These are phyloP conservation scores for Acorus gramineus DNA, from an alignment of 106 monocot species.

Conservation along the genomic window DNA sequence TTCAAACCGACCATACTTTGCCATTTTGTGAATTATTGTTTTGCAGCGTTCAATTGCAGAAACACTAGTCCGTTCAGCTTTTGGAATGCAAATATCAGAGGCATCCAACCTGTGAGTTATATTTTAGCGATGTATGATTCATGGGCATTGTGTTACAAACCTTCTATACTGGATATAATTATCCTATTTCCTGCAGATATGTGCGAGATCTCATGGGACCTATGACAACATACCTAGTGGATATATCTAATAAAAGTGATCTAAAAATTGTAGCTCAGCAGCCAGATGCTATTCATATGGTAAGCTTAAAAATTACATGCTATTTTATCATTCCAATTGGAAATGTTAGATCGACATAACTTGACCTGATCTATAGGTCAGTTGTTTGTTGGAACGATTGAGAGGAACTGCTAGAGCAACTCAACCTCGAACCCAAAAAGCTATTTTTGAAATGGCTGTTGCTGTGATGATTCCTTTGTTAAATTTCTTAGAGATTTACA, in stretches of 20 bases:
- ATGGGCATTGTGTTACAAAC: no score
- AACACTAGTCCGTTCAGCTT: slow-evolving; percentile 73
- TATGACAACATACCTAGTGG: slow-evolving; percentile 54
- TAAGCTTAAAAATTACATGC: slow-evolving; percentile 8
- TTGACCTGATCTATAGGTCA: slow-evolving; percentile 36
- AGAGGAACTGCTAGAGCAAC: slow-evolving; percentile 92
- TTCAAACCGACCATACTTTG: no score
- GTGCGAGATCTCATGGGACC: slow-evolving; percentile 78
- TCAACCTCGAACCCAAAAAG: slow-evolving; percentile 76
- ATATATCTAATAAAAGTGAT: slow-evolving; percentile 53
- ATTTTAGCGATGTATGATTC: no score
- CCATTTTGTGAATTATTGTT: no score
- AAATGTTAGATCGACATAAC: neutral
- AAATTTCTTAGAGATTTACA: slow-evolving; percentile 65
- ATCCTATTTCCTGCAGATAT: slow-evolving; percentile 35
- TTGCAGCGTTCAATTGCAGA: slow-evolving; percentile 83
- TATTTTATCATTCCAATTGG: neutral
- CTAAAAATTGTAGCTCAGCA: slow-evolving; percentile 60
- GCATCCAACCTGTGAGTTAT: slow-evolving; percentile 59
- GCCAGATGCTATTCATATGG: slow-evolving; percentile 69
- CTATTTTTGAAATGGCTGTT: slow-evolving; percentile 69
- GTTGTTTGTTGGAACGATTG: slow-evolving; percentile 83
- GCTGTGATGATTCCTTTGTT: slow-evolving; percentile 73
- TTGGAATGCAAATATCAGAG: slow-evolving; percentile 55
- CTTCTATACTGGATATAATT: no score